Conservation (phyloP, 768 basidiomycete species). For the Omphalotus guepiniiformis region DNA sequence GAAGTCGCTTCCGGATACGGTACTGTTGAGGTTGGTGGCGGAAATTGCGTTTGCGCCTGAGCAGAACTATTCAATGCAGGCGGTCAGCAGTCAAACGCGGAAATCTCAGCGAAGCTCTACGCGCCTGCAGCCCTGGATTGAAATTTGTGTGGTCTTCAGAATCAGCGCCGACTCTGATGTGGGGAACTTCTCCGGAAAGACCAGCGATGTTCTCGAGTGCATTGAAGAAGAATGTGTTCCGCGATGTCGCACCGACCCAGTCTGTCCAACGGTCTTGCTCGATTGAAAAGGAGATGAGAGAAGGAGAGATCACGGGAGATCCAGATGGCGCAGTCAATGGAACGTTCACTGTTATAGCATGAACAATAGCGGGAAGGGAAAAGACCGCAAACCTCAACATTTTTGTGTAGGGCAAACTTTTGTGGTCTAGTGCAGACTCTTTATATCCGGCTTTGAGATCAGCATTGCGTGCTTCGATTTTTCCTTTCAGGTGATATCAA, state of each 20-base stretch:
- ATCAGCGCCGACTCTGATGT: conserved; percentile 37
- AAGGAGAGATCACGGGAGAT: conserved; percentile 25
- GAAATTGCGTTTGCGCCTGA: conserved; percentile 33
- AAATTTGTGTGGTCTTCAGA: conserved; percentile 35
- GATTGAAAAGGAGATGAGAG: conserved; percentile 41
- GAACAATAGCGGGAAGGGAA: neutral
- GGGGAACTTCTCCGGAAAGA: conserved; percentile 34
- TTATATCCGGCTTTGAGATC: too few relatives aligned
- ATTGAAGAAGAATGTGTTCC: conserved; percentile 37
- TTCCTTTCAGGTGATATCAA: too few relatives aligned
- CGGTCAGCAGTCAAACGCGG: neutral
- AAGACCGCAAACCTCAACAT: too few relatives aligned
- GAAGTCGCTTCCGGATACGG: conserved; percentile 46
- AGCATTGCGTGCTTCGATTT: too few relatives aligned
- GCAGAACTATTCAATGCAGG: conserved; percentile 28
- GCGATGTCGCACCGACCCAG: conserved; percentile 35
- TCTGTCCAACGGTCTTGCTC: conserved; percentile 46
- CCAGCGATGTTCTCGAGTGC: conserved; percentile 34
- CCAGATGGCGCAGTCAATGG: conserved; percentile 31
- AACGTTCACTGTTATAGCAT: neutral
- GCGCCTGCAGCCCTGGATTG: conserved; percentile 32
- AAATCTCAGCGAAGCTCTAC: conserved; percentile 5
- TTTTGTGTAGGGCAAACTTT: too few relatives aligned
- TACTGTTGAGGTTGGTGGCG: conserved; percentile 26
- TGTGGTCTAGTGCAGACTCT: too few relatives aligned